Percentiles rank a stretch among this genome's conserved stretches.
Evolutionary conservation across 2,329 filamentous ascomycete genomes (phyloP).

Genomic region (Cladophialophora exuberans): DNA sequence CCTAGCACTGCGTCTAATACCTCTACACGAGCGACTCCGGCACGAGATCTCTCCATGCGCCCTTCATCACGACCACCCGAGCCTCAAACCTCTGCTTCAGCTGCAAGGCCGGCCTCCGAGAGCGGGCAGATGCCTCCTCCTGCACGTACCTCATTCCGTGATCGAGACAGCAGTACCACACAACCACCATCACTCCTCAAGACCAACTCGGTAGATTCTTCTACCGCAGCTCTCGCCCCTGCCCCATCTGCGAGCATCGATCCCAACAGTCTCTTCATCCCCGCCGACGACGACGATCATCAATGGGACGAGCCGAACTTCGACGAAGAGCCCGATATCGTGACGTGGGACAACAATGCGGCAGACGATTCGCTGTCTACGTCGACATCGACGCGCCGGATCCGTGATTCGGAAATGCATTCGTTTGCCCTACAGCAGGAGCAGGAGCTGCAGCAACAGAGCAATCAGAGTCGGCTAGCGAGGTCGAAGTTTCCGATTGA

Average conservation of each 20-base stretch:
- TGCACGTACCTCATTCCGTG: constrained; percentile 10
- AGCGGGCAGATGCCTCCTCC: constrained; percentile 35
- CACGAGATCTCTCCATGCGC: constrained; percentile 45
- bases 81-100: no score
- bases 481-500: constrained; percentile 34
- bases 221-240: constrained; percentile 30
- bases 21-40: constrained; percentile 41
- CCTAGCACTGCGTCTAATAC: constrained; percentile 44
- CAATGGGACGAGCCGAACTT: constrained; percentile 63
- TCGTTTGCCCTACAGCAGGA: constrained; percentile 25
- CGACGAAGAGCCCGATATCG: constrained; percentile 52
- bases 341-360: constrained; percentile 57
- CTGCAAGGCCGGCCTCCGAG: constrained; percentile 20
- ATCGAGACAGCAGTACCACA: constrained; percentile 11
- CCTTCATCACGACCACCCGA: constrained; percentile 39
- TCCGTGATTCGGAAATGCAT: constrained; percentile 42
- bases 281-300: constrained; percentile 56
- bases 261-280: constrained; percentile 63
- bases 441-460: constrained; percentile 19
- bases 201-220: constrained; percentile 23
- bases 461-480: not conserved
- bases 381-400: constrained; percentile 37
- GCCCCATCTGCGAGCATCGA: constrained; percentile 51
- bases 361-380: constrained; percentile 64
- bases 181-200: constrained; percentile 31